Evolutionary conservation across 202 grass and related monocot genomes (phyloP).

Genomic region (Schoenoplectus tabernaemontani): DNA sequence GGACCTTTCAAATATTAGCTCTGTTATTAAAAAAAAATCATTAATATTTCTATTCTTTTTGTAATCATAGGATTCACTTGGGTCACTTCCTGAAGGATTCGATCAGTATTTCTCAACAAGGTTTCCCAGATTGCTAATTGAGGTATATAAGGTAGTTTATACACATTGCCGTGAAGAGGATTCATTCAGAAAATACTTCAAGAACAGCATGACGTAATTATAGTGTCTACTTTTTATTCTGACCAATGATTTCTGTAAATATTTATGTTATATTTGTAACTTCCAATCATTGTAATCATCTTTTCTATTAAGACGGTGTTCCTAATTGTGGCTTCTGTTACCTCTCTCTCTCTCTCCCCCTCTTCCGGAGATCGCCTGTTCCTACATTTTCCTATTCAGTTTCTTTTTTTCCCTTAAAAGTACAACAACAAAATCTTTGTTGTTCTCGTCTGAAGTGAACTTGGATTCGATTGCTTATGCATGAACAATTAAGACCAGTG

Average conservation of each 20-base stretch:
- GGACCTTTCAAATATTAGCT: background rate
- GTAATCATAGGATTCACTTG: conserved; percentile 55
- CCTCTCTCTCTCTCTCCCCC: background rate
- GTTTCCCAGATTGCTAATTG: conserved; percentile 76
- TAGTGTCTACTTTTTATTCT: background rate
- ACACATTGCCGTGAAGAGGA: conserved; percentile 68
- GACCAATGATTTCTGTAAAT: conserved; percentile 6
- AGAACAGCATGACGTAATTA: conserved; percentile 29
- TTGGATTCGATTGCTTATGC: too few relatives aligned
- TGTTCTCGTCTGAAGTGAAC: too few relatives aligned
- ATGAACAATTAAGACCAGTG: too few relatives aligned
- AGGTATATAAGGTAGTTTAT: conserved; percentile 71
- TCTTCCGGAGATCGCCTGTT: too few relatives aligned
- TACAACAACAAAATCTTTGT: too few relatives aligned
- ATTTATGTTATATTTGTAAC: conserved; percentile 4
- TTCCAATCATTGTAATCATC: background rate
- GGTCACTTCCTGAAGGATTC: conserved; percentile 74
- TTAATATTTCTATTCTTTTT: background rate
- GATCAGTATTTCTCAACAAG: conserved; percentile 66
- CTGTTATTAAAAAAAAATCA: background rate
- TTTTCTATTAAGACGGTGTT: background rate
- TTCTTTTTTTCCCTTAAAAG: too few relatives aligned
- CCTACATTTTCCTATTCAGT: too few relatives aligned
- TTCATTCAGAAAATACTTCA: conserved; percentile 73
- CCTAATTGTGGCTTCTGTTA: background rate